Conservation (phyloP, 2,329 filamentous ascomycete species). For the Penicillium vulpinum region DNA sequence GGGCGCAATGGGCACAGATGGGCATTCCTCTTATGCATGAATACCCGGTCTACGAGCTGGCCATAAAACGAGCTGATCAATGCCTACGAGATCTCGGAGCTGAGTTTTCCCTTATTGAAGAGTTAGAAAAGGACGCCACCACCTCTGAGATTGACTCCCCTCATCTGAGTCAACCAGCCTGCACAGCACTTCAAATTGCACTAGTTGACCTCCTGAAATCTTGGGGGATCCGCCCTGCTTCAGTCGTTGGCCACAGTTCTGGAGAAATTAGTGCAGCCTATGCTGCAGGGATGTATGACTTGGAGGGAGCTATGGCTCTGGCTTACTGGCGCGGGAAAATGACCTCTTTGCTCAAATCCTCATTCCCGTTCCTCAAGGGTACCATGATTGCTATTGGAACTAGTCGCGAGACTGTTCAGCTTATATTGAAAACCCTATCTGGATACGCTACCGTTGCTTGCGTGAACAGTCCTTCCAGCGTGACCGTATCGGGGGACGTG, state of each 20-base stretch:
- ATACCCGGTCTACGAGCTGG: slow-evolving; percentile 22
- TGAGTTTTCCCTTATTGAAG: slow-evolving; percentile 21
- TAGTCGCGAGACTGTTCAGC: slow-evolving; percentile 15
- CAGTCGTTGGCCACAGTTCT: slow-evolving; percentile 24
- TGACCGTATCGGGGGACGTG: slow-evolving; percentile 23
- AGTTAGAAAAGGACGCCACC: slow-evolving; percentile 10
- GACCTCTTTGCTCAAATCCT: slow-evolving; percentile 16
- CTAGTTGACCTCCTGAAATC: slow-evolving; percentile 20
- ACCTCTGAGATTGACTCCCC: slow-evolving; percentile 19
- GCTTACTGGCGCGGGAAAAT: slow-evolving; percentile 26
- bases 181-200: slow-evolving; percentile 23
- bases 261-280: slow-evolving; percentile 28
- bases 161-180: slow-evolving; percentile 23
- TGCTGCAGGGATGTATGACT: slow-evolving; percentile 19
- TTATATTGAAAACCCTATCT: slow-evolving; percentile 16
- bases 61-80: slow-evolving; percentile 17
- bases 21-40: slow-evolving; percentile 26
- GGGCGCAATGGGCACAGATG: slow-evolving; percentile 26
- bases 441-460: slow-evolving; percentile 23
- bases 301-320: slow-evolving; percentile 21
- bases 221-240: slow-evolving; percentile 19
- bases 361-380: slow-evolving; percentile 25
- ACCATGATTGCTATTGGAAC: slow-evolving; percentile 34
- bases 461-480: slow-evolving; percentile 25
- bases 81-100: slow-evolving; percentile 18